phyloP scores from a whole-genome alignment of 306 rosid genomes.

The Medicago lupulina region DNA sequence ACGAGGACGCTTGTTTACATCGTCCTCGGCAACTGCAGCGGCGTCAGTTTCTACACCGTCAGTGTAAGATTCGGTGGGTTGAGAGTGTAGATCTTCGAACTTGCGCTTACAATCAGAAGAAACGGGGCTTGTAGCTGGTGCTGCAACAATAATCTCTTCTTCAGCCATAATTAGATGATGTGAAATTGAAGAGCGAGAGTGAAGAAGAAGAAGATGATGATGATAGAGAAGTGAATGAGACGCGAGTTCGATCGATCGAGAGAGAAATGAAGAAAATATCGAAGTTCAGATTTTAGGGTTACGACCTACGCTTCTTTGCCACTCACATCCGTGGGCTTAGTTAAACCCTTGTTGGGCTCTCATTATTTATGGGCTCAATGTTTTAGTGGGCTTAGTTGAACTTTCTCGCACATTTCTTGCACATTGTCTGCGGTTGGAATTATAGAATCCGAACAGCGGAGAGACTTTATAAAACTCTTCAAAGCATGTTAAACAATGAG shows the following conservation, averaged over 20 bases:
- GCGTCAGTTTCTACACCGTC: slow-evolving; percentile 39
- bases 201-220: not conserved
- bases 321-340: slow-evolving; percentile 2
- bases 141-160: slow-evolving; percentile 55
- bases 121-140: slow-evolving; percentile 53
- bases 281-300: not conserved
- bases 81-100: slow-evolving; percentile 75
- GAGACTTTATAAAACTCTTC: too few species aligned
- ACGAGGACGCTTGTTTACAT: slow-evolving; percentile 76
- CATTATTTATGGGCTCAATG: too few species aligned
- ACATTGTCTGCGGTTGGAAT: too few species aligned
- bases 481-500: too few species aligned
- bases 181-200: slow-evolving; percentile 19
- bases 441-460: too few species aligned
- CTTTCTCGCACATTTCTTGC: too few species aligned
- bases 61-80: slow-evolving; percentile 44
- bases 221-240: not conserved
- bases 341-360: slow-evolving; percentile 9
- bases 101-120: slow-evolving; percentile 84
- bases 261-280: slow-evolving; percentile 23
- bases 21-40: slow-evolving; percentile 43
- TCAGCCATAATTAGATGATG: slow-evolving; percentile 75
- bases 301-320: not conserved
- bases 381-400: too few species aligned
- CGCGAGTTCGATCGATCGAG: slow-evolving; percentile 22